Evolutionary conservation across 495 filamentous ascomycete genomes (phyloP).

Genomic region (Parathielavia hyrcaniae): DNA sequence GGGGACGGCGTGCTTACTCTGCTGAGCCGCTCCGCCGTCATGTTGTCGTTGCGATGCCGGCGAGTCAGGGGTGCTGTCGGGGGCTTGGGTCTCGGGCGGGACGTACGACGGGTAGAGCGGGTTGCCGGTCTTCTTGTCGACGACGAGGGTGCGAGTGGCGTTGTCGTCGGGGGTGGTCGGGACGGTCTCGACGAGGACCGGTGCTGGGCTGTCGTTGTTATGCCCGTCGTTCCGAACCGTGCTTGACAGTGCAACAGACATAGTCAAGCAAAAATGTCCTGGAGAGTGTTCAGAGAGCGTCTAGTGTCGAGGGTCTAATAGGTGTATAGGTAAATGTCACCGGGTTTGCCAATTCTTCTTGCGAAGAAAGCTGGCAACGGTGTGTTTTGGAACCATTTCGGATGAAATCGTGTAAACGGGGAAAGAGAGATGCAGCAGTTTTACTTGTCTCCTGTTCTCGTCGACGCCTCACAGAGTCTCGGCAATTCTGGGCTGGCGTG

Average conservation of each 20-base stretch:
- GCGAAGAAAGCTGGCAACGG: too few relatives aligned
- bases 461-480: neutral
- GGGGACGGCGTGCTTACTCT: neutral
- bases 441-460: neutral
- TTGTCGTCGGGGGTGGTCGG: neutral
- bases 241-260: too few relatives aligned
- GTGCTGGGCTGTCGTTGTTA: neutral
- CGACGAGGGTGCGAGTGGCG: slow-evolving; percentile 28
- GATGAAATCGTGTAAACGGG: neutral
- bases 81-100: slow-evolving; percentile 33
- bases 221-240: too few relatives aligned
- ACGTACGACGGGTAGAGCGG: slow-evolving; percentile 36
- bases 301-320: too few relatives aligned
- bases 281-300: too few relatives aligned
- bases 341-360: too few relatives aligned
- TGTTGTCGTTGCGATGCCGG: neutral
- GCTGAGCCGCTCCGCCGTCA: neutral
- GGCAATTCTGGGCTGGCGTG: neutral
- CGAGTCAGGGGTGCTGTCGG: neutral
- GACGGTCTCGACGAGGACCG: slow-evolving; percentile 23
- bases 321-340: too few relatives aligned
- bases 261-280: too few relatives aligned
- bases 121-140: slow-evolving; percentile 29
- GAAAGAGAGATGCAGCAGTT: neutral
- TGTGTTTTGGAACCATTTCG: too few relatives aligned